Percentiles rank a stretch among this genome's conserved stretches.
phyloP scores from a whole-genome alignment of 169 alveolate genomes.

The Eimeria necatrix region DNA sequence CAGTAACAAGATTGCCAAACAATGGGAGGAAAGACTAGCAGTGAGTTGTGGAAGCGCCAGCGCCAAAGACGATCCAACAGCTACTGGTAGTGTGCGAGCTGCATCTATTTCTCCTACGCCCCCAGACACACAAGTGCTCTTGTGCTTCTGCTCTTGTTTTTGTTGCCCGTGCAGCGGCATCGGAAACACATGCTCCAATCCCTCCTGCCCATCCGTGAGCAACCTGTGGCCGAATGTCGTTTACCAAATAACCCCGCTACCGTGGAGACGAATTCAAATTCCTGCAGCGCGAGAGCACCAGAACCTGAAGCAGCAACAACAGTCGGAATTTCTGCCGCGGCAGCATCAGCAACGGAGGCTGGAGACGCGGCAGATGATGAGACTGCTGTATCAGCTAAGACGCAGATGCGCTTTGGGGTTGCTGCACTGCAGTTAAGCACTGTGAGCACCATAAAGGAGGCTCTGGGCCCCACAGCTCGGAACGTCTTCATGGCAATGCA shows the following conservation, averaged over 20 bases:
- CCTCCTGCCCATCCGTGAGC: constrained; percentile 4
- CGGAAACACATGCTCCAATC: constrained; percentile 42
- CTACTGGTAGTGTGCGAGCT: no score
- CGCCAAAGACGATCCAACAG: no score
- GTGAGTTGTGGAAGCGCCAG: constrained; percentile 35
- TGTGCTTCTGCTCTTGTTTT: constrained; percentile 9
- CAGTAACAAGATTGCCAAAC: constrained; percentile 16
- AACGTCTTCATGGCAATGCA: constrained; percentile 23
- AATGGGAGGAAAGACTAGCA: constrained; percentile 55
- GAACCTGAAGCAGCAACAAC: not conserved
- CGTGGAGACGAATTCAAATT: not conserved
- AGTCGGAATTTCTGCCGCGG: not conserved
- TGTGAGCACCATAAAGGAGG: not conserved
- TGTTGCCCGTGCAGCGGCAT: constrained; percentile 42
- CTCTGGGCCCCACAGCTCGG: constrained; percentile 46
- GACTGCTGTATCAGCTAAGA: not conserved
- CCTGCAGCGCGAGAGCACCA: not conserved
- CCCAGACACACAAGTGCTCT: not conserved
- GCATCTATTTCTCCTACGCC: no score
- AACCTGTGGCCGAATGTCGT: not conserved
- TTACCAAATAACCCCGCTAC: not conserved
- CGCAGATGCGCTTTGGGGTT: constrained; percentile 15
- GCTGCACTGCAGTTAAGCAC: not conserved
- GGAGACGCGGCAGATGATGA: not conserved
- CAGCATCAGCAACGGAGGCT: constrained; percentile 3